phyloP scores from a whole-genome alignment of 2,329 filamentous ascomycete genomes.

The Verticillium zaregamsianum region DNA sequence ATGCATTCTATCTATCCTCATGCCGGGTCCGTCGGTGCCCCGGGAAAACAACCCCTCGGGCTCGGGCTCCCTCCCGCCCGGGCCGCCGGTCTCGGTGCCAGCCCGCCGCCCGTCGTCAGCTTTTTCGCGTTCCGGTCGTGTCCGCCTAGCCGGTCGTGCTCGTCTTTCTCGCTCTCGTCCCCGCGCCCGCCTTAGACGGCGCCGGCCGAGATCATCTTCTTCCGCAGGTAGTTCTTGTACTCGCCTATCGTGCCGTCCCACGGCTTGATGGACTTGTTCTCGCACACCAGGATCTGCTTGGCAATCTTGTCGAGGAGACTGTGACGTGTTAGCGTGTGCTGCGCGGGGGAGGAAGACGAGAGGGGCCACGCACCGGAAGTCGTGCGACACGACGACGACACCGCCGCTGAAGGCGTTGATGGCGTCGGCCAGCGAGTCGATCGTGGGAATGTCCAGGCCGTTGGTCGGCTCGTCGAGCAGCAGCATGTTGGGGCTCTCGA shows the following conservation, averaged over 20 bases:
- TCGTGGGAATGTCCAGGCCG: conserved; percentile 97
- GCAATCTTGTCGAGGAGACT: conserved; percentile 98
- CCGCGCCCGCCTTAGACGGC: conserved; percentile 60
- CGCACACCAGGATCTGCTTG: conserved; percentile 98
- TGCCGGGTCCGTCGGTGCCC: background rate
- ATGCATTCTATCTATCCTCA: conserved; percentile 4
- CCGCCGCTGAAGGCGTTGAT: conserved; percentile 96
- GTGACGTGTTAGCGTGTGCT: conserved; percentile 14
- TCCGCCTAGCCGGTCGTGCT: background rate
- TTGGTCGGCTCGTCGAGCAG: conserved; percentile 98
- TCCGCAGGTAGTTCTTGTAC: conserved; percentile 98
- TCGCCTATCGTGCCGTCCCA: conserved; percentile 89
- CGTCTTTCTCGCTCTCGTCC: conserved; percentile 15
- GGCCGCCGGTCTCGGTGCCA: background rate
- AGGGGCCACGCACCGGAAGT: conserved; percentile 74
- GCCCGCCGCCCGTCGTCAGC: background rate
- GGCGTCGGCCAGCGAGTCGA: conserved; percentile 93
- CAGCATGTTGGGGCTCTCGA: conserved; percentile 96
- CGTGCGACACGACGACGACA: conserved; percentile 97
- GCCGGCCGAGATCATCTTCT: conserved; percentile 93
- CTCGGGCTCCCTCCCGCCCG: background rate
- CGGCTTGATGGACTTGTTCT: conserved; percentile 87
- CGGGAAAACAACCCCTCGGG: background rate
- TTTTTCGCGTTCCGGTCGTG: background rate
- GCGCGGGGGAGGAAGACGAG: background rate